Percentiles rank a stretch among this genome's conserved stretches.
These are phyloP conservation scores for Salix caprea DNA, from an alignment of 345 rosid species.

Conservation along the genomic window DNA sequence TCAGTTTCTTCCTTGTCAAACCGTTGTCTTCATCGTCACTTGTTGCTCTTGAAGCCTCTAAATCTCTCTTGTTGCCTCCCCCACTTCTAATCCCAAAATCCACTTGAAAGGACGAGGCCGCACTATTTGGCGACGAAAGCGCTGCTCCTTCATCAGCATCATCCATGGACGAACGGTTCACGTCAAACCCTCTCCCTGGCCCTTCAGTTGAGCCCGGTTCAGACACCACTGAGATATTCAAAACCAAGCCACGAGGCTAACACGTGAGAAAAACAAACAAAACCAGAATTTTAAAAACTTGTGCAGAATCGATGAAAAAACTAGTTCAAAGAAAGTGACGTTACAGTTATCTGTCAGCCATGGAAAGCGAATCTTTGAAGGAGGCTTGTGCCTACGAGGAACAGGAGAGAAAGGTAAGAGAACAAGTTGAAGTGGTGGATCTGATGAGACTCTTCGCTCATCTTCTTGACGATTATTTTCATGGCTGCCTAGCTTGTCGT, in stretches of 20 bases:
- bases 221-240: slow-evolving; percentile 21
- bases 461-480: slow-evolving; percentile 4
- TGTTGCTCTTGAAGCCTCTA: slow-evolving; percentile 61
- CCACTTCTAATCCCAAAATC: slow-evolving; percentile 63
- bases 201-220: slow-evolving; percentile 40
- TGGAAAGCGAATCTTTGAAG: slow-evolving; percentile 54
- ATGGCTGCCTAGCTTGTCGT: slow-evolving; percentile 8
- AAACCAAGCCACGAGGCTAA: not conserved
- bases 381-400: slow-evolving; percentile 27
- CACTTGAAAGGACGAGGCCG: slow-evolving; percentile 73
- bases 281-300: not conserved
- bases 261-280: not conserved
- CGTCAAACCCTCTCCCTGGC: slow-evolving; percentile 39
- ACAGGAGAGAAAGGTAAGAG: slow-evolving; percentile 59
- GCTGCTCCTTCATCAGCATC: slow-evolving; percentile 50
- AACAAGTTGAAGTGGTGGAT: slow-evolving; percentile 65
- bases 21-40: slow-evolving; percentile 91
- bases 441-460: slow-evolving; percentile 34
- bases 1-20: slow-evolving; percentile 81
- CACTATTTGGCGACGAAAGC: slow-evolving; percentile 73
- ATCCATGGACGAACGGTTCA: slow-evolving; percentile 44
- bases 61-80: slow-evolving; percentile 43
- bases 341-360: slow-evolving; percentile 63
- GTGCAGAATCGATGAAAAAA: not conserved
- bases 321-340: not conserved